Conservation (phyloP, 257 asterid species). For the Linderniella brevidens region DNA sequence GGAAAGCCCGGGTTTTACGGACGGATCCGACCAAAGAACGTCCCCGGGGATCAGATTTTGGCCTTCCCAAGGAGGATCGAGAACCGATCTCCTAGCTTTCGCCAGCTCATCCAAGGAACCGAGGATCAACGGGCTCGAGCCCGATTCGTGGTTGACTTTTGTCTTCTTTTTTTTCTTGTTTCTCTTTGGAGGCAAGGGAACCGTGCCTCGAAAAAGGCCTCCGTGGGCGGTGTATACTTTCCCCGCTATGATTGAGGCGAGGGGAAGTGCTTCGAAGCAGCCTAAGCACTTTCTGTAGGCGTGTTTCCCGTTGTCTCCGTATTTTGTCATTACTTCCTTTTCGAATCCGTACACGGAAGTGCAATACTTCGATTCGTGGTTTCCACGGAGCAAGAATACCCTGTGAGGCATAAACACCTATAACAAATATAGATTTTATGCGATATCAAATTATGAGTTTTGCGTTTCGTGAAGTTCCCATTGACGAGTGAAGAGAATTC, state of each 20-base stretch:
- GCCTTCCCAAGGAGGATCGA: slow-evolving; percentile 99
- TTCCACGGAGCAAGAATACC: slow-evolving; percentile 86
- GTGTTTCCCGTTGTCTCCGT: slow-evolving; percentile 82
- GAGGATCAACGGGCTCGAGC: slow-evolving; percentile 29
- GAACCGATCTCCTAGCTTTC: slow-evolving; percentile 89
- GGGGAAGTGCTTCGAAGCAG: slow-evolving; percentile 97
- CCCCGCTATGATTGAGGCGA: slow-evolving; percentile 80
- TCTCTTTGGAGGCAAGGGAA: slow-evolving; percentile 58
- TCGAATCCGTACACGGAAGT: slow-evolving; percentile 96
- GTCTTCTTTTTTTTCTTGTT: slow-evolving; percentile 61
- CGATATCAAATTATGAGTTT: no score
- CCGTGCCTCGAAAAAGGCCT: slow-evolving; percentile 74
- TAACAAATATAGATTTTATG: slow-evolving; percentile 4
- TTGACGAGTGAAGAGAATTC: no score
- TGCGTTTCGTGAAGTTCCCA: no score
- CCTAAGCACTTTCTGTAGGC: slow-evolving; percentile 91
- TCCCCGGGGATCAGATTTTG: slow-evolving; percentile 91
- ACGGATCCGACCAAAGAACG: slow-evolving; percentile 95
- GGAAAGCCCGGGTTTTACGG: slow-evolving; percentile 71
- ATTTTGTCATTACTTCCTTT: slow-evolving; percentile 67
- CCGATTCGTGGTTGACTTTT: slow-evolving; percentile 42
- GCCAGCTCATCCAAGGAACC: slow-evolving; percentile 87
- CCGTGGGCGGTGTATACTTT: slow-evolving; percentile 91
- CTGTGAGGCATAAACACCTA: slow-evolving; percentile 82
- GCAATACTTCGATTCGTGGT: slow-evolving; percentile 92